Evolutionary conservation across 2,329 filamentous ascomycete species (phyloP), one percentile per base, ranked within the genome.

Genomic region (Beauveria brongniartii): DNA sequence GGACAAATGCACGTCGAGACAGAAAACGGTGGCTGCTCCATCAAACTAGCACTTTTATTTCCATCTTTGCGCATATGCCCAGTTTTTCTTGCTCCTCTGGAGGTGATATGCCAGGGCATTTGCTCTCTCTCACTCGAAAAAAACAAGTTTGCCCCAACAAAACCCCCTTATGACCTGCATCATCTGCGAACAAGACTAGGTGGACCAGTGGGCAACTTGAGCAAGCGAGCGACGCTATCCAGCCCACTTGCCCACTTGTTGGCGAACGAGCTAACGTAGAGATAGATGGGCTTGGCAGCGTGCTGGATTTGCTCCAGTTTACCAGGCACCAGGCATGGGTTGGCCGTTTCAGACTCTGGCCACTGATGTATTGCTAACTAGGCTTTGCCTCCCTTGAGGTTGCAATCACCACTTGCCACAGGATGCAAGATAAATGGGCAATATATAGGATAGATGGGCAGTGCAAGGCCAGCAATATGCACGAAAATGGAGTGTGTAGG

Each of bases 261-360:
- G 34, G 34, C 34, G 34, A 37, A 37, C 34, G 34, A 37, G 34
- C 34, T 37, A 37, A 16, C 14, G 34, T 37, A 30, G 20, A 52
- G 16, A 22, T 24, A 40, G 28, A 37, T 52, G 26, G 47, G 22
- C 24, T 50, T 34, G 16, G 16, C n/a, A 44, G 28, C 16, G 50
- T 46, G 54, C n/a, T 24, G 14, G 12, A 3, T 34, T 12, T 56
- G 54, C 54, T 56, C 55, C 55, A 57, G 44, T 57, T 57, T 57
- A 57, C 55, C 55, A 57, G 55, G 55, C 43, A 48, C 43, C 55
- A 16, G 28, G 55, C 44, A 57, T 50, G 44, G 55, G 30, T 41
- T 26, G 20, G 37, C 24, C 55, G 55, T 57, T 57, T 57, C 55
- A 57, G 55, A 28, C 44, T 41, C 30, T 22, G 44, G 44, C 30